Evolutionary conservation across 2,329 filamentous ascomycete species (phyloP).

Genomic region (Chaetothyriales sp.): DNA sequence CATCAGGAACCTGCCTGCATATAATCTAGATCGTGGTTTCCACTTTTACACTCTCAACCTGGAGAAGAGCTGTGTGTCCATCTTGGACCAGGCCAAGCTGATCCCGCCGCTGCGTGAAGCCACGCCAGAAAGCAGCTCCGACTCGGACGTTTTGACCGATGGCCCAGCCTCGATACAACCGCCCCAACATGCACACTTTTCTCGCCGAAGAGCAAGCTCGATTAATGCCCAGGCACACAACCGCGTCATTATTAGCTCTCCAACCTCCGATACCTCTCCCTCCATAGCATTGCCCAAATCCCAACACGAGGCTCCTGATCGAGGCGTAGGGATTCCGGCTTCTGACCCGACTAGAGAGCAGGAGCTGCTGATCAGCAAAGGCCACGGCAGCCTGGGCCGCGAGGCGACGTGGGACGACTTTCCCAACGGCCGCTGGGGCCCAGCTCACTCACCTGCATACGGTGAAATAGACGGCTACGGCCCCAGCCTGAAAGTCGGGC

Average conservation of each 20-base stretch:
- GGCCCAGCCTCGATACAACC: conserved; percentile 11
- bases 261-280: conserved; percentile 19
- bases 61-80: conserved; percentile 89
- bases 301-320: conserved; percentile 53
- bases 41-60: conserved; percentile 95
- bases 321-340: conserved; percentile 60
- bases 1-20: conserved; percentile 48
- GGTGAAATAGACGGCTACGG: conserved; percentile 98
- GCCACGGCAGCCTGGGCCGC: conserved; percentile 71
- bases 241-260: conserved; percentile 62
- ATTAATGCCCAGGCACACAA: conserved; percentile 77
- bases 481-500: conserved; percentile 80
- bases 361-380: conserved; percentile 85
- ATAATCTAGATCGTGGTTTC: conserved; percentile 50
- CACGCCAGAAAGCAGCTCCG: conserved; percentile 23
- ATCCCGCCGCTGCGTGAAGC: conserved; percentile 43
- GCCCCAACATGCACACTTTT: conserved; percentile 19
- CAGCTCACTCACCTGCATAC: conserved; percentile 81
- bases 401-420: conserved; percentile 99
- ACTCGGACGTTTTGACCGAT: conserved; percentile 33
- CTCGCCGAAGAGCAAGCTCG: conserved; percentile 52
- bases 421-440: conserved; percentile 90
- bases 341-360: conserved; percentile 63
- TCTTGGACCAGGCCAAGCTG: conserved; percentile 69
- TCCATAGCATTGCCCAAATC: conserved; percentile 20